Evolutionary conservation across 805 yeast species (phyloP).

Genomic region (Ogataea pignaliae): DNA sequence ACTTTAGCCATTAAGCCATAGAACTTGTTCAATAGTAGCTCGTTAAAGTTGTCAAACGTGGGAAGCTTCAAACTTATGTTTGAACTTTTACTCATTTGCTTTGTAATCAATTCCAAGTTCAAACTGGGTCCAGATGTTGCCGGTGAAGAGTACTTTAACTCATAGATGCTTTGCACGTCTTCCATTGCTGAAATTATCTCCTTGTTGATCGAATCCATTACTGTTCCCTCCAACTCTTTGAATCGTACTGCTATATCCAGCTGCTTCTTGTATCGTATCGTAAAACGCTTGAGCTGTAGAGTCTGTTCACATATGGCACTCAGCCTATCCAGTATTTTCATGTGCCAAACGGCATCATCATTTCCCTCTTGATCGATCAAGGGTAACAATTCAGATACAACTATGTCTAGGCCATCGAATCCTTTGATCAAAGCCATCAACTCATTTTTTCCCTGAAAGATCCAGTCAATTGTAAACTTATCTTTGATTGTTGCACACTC

Average conservation of each 20-base stretch:
- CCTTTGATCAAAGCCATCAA: conserved; percentile 29
- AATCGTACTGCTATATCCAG: conserved; percentile 40
- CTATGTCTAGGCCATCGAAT: conserved; percentile 31
- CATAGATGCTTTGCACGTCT: conserved; percentile 34
- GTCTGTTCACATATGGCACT: conserved; percentile 31
- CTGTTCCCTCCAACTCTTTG: conserved; percentile 37
- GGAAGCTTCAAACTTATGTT: conserved; percentile 32
- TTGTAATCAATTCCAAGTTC: conserved; percentile 8
- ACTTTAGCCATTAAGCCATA: conserved; percentile 37
- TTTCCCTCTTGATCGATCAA: conserved; percentile 2
- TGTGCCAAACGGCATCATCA: not conserved
- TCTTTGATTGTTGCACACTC: conserved; percentile 4
- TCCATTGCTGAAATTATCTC: conserved; percentile 36
- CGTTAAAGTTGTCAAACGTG: conserved; percentile 35
- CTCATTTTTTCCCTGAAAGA: conserved; percentile 27
- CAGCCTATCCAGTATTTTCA: conserved; percentile 1
- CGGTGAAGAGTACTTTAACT: conserved; percentile 36
- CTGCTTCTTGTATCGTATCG: conserved; percentile 27
- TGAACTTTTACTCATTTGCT: conserved; percentile 6
- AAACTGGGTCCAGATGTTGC: conserved; percentile 27
- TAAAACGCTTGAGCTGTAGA: conserved; percentile 23
- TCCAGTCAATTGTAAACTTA: conserved; percentile 21
- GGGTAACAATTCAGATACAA: conserved; percentile 32
- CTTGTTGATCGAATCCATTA: conserved; percentile 38
- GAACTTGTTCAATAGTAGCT: conserved; percentile 38